phyloP scores from a whole-genome alignment of 441 rosid species.

The Pelargonium cotyledonis region DNA sequence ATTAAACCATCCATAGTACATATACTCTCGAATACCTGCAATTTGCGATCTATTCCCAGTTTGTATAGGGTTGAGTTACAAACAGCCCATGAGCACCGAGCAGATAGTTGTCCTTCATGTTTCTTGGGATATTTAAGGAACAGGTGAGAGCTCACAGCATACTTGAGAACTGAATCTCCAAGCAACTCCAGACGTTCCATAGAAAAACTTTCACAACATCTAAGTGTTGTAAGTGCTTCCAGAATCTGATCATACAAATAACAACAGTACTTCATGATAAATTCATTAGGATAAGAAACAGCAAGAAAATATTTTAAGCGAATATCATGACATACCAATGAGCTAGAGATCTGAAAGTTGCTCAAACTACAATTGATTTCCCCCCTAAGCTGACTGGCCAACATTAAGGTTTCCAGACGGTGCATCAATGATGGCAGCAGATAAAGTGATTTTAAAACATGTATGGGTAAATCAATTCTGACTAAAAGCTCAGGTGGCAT shows the following conservation, averaged over 20 bases:
- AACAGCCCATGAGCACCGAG: constrained; percentile 37
- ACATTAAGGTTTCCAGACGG: constrained; percentile 76
- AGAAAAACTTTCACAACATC: constrained; percentile 72
- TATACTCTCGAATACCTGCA: constrained; percentile 53
- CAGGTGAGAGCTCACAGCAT: constrained; percentile 65
- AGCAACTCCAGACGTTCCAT: constrained; percentile 97
- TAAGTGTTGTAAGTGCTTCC: constrained; percentile 72
- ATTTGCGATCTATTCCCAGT: constrained; percentile 48
- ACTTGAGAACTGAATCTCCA: constrained; percentile 91
- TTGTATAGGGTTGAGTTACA: constrained; percentile 66
- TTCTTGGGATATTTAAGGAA: constrained; percentile 61
- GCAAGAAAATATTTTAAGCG: constrained; percentile 3
- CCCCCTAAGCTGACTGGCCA: constrained; percentile 83
- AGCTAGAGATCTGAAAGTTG: constrained; percentile 47
- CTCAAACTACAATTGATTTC: constrained; percentile 50
- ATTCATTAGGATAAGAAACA: constrained; percentile 13
- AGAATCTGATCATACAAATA: constrained; percentile 44
- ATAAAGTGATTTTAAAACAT: constrained; percentile 54
- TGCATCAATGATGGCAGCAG: constrained; percentile 84
- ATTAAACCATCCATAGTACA: constrained; percentile 1
- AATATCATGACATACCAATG: constrained; percentile 43
- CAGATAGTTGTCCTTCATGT: constrained; percentile 69
- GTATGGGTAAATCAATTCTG: constrained; percentile 39
- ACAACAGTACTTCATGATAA: not conserved
- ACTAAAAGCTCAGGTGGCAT: constrained; percentile 91